These are phyloP conservation scores for Abelmoschus esculentus DNA, from an alignment of 345 rosid species.

Conservation along the genomic window DNA sequence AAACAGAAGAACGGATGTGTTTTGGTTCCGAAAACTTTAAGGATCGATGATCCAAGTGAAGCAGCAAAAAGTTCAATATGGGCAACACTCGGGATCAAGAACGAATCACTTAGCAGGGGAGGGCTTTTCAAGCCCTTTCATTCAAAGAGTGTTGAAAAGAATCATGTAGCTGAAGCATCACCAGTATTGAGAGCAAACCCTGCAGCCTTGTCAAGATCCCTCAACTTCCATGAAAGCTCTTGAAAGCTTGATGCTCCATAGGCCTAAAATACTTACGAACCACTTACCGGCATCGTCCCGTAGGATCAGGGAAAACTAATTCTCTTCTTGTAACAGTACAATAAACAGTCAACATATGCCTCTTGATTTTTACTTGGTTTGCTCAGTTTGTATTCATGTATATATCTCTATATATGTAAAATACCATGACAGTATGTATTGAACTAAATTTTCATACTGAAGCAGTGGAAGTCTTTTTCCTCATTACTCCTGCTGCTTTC, in stretches of 20 bases:
- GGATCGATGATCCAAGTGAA: conserved; percentile 65
- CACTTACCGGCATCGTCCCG: neutral
- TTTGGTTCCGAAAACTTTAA: conserved; percentile 58
- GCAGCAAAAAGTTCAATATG: conserved; percentile 76
- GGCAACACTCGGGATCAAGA: conserved; percentile 59
- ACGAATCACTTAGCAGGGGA: conserved; percentile 37
- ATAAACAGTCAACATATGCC: conserved; percentile 11
- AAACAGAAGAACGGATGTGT: conserved; percentile 44
- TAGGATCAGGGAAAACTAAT: conserved; percentile 15
- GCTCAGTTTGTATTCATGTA: conserved; percentile 23
- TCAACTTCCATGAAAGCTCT: conserved; percentile 55
- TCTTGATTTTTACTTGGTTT: conserved; percentile 12
- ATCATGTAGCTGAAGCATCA: conserved; percentile 26
- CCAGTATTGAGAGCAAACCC: conserved; percentile 56
- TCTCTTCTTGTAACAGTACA: conserved; percentile 16
- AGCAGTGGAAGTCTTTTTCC: conserved; percentile 10
- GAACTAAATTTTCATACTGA: neutral
- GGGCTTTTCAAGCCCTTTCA: conserved; percentile 56
- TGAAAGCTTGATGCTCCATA: conserved; percentile 16
- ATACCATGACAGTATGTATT: conserved; percentile 8
- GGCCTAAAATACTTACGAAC: neutral
- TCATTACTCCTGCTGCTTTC: neutral
- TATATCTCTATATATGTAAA: conserved; percentile 20
- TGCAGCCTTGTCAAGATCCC: conserved; percentile 76
- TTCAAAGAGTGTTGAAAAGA: conserved; percentile 38